phyloP scores from a whole-genome alignment of 2,329 filamentous ascomycete genomes.

The Fusarium fujikuroi region DNA sequence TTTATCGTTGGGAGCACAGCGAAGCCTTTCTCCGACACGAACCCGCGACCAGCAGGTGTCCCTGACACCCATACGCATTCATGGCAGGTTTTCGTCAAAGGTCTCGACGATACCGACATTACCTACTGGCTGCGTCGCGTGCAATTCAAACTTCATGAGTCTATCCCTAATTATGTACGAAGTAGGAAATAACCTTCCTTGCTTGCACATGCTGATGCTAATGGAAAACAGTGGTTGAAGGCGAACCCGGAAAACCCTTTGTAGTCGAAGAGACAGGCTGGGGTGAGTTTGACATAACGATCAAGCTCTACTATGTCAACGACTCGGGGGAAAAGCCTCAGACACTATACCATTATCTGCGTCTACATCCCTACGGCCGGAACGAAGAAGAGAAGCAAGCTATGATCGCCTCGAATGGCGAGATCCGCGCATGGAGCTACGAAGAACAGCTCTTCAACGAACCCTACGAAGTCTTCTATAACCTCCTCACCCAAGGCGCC shows the following conservation, averaged over 20 bases:
- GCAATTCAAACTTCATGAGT: conserved; percentile 98
- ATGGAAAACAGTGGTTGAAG: conserved; percentile 70
- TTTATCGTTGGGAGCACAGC: conserved; percentile 85
- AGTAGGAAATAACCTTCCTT: conserved; percentile 59
- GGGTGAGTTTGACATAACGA: conserved; percentile 97
- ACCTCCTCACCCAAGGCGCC: conserved; percentile 81
- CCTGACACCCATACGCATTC: conserved; percentile 95
- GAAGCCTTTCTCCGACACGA: conserved; percentile 79
- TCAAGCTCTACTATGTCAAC: conserved; percentile 92
- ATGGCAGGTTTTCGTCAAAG: conserved; percentile 94
- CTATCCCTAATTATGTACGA: conserved; percentile 89
- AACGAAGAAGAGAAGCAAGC: conserved; percentile 77
- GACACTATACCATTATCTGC: conserved; percentile 92
- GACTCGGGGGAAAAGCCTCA: conserved; percentile 93
- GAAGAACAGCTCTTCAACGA: conserved; percentile 98
- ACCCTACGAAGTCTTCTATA: conserved; percentile 91
- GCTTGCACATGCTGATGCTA: conserved; percentile 21
- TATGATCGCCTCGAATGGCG: conserved; percentile 66
- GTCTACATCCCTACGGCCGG: conserved; percentile 89
- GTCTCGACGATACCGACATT: conserved; percentile 88
- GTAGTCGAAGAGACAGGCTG: conserved; percentile 92
- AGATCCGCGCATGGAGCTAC: conserved; percentile 83
- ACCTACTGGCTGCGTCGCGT: conserved; percentile 97
- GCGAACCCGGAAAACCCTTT: conserved; percentile 75
- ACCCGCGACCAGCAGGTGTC: conserved; percentile 79